These are phyloP conservation scores for Lipomyces anomalus DNA, from an alignment of 805 yeast genomes.

Conservation along the genomic window DNA sequence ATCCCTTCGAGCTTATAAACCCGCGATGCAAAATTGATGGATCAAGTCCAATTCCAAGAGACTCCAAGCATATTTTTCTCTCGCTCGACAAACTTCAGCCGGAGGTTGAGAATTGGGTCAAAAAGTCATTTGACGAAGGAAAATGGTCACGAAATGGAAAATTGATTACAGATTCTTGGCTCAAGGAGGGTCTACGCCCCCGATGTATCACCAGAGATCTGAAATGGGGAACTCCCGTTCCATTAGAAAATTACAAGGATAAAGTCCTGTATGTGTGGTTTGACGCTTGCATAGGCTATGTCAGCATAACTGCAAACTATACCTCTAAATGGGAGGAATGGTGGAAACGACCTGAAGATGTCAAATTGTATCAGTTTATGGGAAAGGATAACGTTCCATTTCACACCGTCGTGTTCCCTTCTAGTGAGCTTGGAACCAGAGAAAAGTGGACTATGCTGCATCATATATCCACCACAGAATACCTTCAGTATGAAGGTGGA, in stretches of 20 bases:
- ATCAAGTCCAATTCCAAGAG: conserved; percentile 70
- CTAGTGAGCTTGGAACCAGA: conserved; percentile 79
- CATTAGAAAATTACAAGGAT: conserved; percentile 74
- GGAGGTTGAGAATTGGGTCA: conserved; percentile 65
- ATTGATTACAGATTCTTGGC: conserved; percentile 88
- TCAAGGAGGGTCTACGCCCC: conserved; percentile 85
- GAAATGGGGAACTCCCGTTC: conserved; percentile 98
- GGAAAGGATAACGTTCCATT: conserved; percentile 99
- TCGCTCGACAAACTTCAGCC: conserved; percentile 80
- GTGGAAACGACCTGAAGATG: conserved; percentile 94
- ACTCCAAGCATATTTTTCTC: conserved; percentile 81
- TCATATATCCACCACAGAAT: conserved; percentile 86
- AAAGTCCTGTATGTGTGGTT: conserved; percentile 98
- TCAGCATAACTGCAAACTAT: conserved; percentile 93
- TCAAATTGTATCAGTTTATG: conserved; percentile 91
- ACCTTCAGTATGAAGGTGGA: conserved; percentile 95
- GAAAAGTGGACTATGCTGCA: conserved; percentile 87
- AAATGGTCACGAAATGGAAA: conserved; percentile 88
- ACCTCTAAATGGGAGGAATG: conserved; percentile 75
- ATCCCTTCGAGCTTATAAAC: conserved; percentile 87
- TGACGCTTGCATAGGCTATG: conserved; percentile 96
- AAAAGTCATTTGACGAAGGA: conserved; percentile 61
- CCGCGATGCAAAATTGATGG: conserved; percentile 94
- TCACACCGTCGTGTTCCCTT: conserved; percentile 98
- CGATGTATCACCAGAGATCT: conserved; percentile 96